Conservation (phyloP, 2,329 filamentous ascomycete species). For the Emericellopsis cladophorae region DNA sequence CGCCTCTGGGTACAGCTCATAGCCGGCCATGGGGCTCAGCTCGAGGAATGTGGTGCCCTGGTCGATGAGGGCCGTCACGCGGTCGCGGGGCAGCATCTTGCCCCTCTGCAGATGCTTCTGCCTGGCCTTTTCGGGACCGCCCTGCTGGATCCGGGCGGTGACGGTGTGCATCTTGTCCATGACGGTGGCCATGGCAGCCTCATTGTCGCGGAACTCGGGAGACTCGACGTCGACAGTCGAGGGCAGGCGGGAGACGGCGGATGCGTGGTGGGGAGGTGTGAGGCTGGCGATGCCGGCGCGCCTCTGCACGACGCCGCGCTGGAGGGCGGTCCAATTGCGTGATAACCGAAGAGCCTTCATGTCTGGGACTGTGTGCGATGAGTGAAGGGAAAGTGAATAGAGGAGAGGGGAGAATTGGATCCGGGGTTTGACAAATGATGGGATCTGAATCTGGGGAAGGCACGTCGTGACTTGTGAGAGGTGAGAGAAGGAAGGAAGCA, state of each 20-base stretch:
- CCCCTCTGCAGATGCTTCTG: conserved; percentile 78
- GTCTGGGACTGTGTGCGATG: not conserved
- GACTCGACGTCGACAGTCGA: conserved; percentile 66
- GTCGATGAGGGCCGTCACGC: conserved; percentile 77
- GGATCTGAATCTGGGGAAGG: too few species aligned
- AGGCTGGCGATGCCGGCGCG: conserved; percentile 51
- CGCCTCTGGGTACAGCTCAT: conserved; percentile 75
- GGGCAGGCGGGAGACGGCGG: conserved; percentile 68
- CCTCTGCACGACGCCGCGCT: too few species aligned
- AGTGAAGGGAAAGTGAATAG: not conserved
- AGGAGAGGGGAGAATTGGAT: not conserved
- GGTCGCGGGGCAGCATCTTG: conserved; percentile 90
- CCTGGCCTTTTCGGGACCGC: conserved; percentile 69
- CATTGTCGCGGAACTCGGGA: conserved; percentile 71
- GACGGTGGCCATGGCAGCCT: conserved; percentile 61
- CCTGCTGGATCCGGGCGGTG: conserved; percentile 58
- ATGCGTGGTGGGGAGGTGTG: conserved; percentile 68
- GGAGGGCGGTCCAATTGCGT: conserved; percentile 8
- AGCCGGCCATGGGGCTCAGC: conserved; percentile 80
- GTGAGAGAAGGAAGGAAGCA: not conserved
- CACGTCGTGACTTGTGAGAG: conserved; percentile 3
- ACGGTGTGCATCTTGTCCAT: conserved; percentile 56
- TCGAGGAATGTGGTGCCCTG: conserved; percentile 85
- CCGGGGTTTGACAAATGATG: too few species aligned
- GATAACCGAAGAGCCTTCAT: conserved; percentile 18